Conservation (phyloP, 306 rosid species). For the Lathyrus sativus region DNA sequence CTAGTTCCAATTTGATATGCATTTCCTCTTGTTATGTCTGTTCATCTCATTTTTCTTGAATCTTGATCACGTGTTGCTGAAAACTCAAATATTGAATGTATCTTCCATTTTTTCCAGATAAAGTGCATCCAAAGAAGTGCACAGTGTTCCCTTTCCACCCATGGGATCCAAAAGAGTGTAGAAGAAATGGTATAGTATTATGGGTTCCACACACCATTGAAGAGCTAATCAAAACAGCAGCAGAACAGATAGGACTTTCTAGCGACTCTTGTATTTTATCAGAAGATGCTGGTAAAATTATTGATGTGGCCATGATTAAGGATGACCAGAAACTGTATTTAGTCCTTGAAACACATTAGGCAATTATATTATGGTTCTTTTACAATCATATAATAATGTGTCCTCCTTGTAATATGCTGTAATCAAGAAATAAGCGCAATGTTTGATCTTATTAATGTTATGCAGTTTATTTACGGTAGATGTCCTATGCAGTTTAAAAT, state of each 20-base stretch:
- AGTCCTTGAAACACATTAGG: slow-evolving; percentile 50
- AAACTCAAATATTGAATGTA: slow-evolving; percentile 17
- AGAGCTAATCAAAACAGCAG: slow-evolving; percentile 62
- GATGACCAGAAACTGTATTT: slow-evolving; percentile 80
- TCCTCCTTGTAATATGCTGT: slow-evolving; percentile 22
- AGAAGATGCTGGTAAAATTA: slow-evolving; percentile 90
- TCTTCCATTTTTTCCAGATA: slow-evolving; percentile 52
- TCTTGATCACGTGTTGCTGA: background rate
- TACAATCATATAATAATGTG: background rate
- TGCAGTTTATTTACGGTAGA: background rate
- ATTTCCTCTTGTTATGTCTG: slow-evolving; percentile 5
- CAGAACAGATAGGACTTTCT: slow-evolving; percentile 53
- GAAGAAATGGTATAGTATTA: slow-evolving; percentile 71
- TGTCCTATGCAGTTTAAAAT: background rate
- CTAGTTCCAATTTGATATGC: slow-evolving; percentile 17
- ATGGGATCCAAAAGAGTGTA: slow-evolving; percentile 67
- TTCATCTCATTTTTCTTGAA: no score
- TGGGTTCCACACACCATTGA: slow-evolving; percentile 74
- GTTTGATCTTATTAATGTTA: slow-evolving; percentile 19
- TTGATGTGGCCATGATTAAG: slow-evolving; percentile 63
- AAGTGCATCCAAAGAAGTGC: slow-evolving; percentile 65
- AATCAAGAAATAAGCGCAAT: slow-evolving; percentile 18
- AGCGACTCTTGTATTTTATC: slow-evolving; percentile 57
- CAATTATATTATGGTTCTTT: slow-evolving; percentile 20
- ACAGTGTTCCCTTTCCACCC: slow-evolving; percentile 91